A percentile compares a stretch with the other conserved stretches of the same genome.
phyloP scores from a whole-genome alignment of 306 rosid genomes.

The Spatholobus suberectus region DNA sequence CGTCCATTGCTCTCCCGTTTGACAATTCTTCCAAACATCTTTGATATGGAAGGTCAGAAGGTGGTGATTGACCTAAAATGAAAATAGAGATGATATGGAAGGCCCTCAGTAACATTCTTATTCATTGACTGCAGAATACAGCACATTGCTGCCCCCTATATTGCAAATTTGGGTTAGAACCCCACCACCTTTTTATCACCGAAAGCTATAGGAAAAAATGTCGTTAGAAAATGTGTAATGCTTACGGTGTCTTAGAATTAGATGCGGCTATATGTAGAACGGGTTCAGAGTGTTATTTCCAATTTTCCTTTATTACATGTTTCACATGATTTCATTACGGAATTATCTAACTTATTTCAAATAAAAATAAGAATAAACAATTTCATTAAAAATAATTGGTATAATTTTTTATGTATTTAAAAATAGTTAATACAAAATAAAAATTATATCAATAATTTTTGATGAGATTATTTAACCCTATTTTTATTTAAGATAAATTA shows the following conservation, averaged over 20 bases:
- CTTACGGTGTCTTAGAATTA: conserved; percentile 37
- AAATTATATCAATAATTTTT: too few species aligned
- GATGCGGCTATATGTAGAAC: conserved; percentile 53
- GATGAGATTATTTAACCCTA: too few species aligned
- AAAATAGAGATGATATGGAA: neutral
- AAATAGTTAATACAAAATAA: too few species aligned
- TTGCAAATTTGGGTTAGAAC: neutral
- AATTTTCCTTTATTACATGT: neutral
- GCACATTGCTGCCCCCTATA: neutral
- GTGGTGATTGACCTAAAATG: neutral
- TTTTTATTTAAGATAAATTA: too few species aligned
- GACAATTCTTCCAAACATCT: neutral
- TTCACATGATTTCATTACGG: too few species aligned
- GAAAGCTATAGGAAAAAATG: neutral
- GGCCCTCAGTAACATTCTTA: conserved; percentile 6
- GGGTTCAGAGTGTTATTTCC: conserved; percentile 30
- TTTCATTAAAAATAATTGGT: too few species aligned
- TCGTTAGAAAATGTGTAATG: neutral
- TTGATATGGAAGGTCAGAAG: conserved; percentile 16
- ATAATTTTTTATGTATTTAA: too few species aligned
- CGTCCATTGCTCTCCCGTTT: neutral
- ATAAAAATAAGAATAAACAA: too few species aligned
- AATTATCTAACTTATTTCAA: too few species aligned
- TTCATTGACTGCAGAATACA: conserved; percentile 12
- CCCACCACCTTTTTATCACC: neutral